Base-by-base conservation (phyloP, 192 early-diverging fungal genomes). In the Gryganskiella cystojenkinii region DNA sequence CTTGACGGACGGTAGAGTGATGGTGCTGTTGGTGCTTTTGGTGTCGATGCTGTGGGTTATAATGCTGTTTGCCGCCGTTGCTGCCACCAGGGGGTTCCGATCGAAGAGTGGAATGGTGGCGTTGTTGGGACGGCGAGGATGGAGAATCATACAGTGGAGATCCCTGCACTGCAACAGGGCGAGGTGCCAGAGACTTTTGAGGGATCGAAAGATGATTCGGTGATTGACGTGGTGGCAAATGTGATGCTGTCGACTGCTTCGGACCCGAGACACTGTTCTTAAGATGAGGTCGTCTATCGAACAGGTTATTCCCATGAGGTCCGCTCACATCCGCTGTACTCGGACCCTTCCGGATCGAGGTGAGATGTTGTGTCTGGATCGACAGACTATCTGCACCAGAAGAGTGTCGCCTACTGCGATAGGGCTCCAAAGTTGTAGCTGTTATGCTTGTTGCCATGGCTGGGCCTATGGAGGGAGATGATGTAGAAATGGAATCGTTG, bases 351-450 rank as follows among this genome's bases (percentile, higher is more conserved):
- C 44, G 68, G 24, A 64, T 30, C 0, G 56, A 27, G 10, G 40
- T 9, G 10, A 69, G 22, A 25, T 63, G 45, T 24, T 78, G 66
- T 0, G 74, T 78, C 44, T 68, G 53, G 35, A 78, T 64, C 0
- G 58, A 42, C 20, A 67, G 44, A 25, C 50, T 3, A 15, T 27
- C 54, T 22, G 59, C 44, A 22, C 58, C 25, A 37, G 59, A 76
- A 1, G 72, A 67, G 51, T 76, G 72, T 57, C 72, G 28, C 30
- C 72, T 62, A 27, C 53, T 56, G 1, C 52, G 62, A n/a, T 50
- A 22, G 3, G 52, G 22, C 13, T 31, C 31, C 33, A 67, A 28
- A 14, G 28, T 53, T 19, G 40, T 55, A 34, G 27, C 44, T 54
- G 52, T 7, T 3, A 30, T 40, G 25, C 13, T 59, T 2, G 20